Evolutionary conservation across 2,329 filamentous ascomycete species (phyloP), one percentile per base, ranked within the genome.

Genomic region (Cladosporium sp.): DNA sequence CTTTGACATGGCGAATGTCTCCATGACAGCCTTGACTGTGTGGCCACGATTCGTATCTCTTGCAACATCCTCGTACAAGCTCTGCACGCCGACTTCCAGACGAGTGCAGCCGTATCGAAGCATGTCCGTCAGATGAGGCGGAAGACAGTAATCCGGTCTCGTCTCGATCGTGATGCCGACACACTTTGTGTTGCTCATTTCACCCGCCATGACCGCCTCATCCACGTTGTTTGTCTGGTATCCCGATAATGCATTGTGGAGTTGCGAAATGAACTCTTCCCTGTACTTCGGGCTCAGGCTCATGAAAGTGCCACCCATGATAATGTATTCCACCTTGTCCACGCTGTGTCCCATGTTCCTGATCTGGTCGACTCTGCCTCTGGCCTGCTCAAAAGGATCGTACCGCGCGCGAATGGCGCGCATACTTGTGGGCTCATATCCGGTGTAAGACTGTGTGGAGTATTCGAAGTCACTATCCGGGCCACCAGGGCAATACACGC

Each of bases 301-400:
- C 94, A 98, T 98, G 71, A 98, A 98, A 0, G 93, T 98, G 58
- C 93, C 93, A 53, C 93, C 93, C 93, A 98, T 98, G 67, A 98
- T 95, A 65, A 98, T 98, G 69, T 97, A 98, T 74, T 98, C 93
- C 19, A 98, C 93, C 69, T 98, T 98, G 73, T 98, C 93, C 41
- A 98, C 93, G 39, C 89, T 95, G 69, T 98, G 93, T 0, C 93
- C 93, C 0, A 98, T 78, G 2, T 88, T 87, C 69, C 95, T 94
- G 65, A 98, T 89, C 72, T 98, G 93, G 62, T 98, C 94, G 5
- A 98, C 92, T 59, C 93, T 83, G 36, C 93, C 93, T 67, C 93
- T 80, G 13, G 93, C 93, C 74, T 98, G 93, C 70, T 98, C 93
- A 61, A 96, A 98, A 0, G 93, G 93, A 64, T 98, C 94, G 66